Base-by-base conservation (phyloP, 1,139 yeast species). In the Suhomyces anneliseae region DNA sequence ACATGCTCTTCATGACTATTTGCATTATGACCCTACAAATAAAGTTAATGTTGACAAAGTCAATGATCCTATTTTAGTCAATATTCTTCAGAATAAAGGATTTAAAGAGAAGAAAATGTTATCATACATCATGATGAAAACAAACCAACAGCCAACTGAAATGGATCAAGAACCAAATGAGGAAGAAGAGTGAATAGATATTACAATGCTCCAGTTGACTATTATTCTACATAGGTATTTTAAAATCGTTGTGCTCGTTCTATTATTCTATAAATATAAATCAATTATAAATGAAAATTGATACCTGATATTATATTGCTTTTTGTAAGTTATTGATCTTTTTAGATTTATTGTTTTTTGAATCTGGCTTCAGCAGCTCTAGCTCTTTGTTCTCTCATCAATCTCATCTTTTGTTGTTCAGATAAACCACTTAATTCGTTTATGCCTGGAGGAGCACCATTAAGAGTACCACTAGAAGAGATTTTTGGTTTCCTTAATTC, bases 341-440 rank as follows among this genome's bases (percentile, higher is more conserved):
- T 9, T 11, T 5, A 11, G n/a, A 29, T 9, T 29, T 29, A 29
- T 29, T 29, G 32, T 29, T 52, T 53, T 40, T 64, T 69, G 49
- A 92, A 62, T 56, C 99, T 76, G 0, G 95, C 97, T 63, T 93
- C 98, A 0, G 97, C 97, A 0, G 99, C 99, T 51, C 98, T 76
- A 0, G 98, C 98, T 46, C 99, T 73, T 61, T 93, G 92, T 59
- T 93, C 99, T 52, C 99, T 79, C 86, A 92, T 90, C 32, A 93
- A 68, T 59, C 84, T 79, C 77, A 77, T 76, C 59, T 81, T 78
- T 54, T 92, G 97, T 36, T 84, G 89, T 1, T 85, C 92, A 31
- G 63, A 66, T 40, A 74, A 62, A 46, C 78, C 69, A 58, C 67
- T 59, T 48, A 72, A 55, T 44, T 70, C 67, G 39, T 57, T 53